Evolutionary conservation across 768 basidiomycete species (phyloP).

Genomic region (Hygrophorus russula): DNA sequence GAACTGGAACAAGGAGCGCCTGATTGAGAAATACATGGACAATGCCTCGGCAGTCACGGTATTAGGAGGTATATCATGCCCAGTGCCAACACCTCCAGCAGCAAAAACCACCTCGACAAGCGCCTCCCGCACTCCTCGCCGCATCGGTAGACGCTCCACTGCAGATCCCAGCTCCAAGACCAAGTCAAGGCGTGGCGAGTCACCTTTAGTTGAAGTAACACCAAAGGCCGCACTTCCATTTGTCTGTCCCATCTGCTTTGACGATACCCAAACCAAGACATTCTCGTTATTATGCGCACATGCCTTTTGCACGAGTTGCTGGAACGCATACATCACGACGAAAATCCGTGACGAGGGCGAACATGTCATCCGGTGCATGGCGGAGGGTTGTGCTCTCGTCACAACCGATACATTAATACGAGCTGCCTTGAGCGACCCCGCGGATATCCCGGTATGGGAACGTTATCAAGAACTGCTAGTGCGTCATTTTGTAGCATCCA

Average conservation of each 20-base stretch:
- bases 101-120: slow-evolving; percentile 19
- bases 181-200: slow-evolving; percentile 5
- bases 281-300: slow-evolving; percentile 76
- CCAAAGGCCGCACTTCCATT: slow-evolving; percentile 34
- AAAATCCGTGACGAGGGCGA: slow-evolving; percentile 83
- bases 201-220: slow-evolving; percentile 14
- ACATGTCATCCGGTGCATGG: slow-evolving; percentile 67
- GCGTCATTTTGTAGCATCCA: slow-evolving; percentile 83
- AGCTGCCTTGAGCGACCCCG: slow-evolving; percentile 31
- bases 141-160: slow-evolving; percentile 7
- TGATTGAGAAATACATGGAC: slow-evolving; percentile 97
- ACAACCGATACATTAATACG: slow-evolving; percentile 54
- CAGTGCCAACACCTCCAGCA: slow-evolving; percentile 29
- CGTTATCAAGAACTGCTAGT: slow-evolving; percentile 85
- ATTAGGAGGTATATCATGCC: slow-evolving; percentile 55
- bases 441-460: slow-evolving; percentile 40
- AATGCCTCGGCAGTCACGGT: slow-evolving; percentile 61
- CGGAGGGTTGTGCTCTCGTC: slow-evolving; percentile 58
- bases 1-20: slow-evolving; percentile 92
- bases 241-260: slow-evolving; percentile 91
- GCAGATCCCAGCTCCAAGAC: background rate
- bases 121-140: slow-evolving; percentile 8
- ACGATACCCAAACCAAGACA: slow-evolving; percentile 51
- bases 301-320: slow-evolving; percentile 74
- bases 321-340: slow-evolving; percentile 66